These are phyloP conservation scores for Neolentinus lepideus DNA, from an alignment of 1,284 basidiomycete genomes.

Conservation along the genomic window DNA sequence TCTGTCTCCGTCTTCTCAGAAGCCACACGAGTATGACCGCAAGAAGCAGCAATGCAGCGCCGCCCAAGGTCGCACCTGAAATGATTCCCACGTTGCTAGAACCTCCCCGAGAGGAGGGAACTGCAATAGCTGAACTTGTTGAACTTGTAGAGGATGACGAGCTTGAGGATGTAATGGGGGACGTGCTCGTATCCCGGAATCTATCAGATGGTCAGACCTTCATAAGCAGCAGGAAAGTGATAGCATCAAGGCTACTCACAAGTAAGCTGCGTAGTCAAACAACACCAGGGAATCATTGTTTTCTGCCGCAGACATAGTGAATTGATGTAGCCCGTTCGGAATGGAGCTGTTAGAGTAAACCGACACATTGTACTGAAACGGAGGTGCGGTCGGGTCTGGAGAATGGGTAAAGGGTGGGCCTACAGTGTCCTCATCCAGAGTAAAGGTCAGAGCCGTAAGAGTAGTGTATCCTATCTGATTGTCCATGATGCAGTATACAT, in stretches of 20 bases:
- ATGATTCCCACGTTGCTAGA: background rate
- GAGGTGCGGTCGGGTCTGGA: background rate
- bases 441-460: background rate
- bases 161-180: background rate
- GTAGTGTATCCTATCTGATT: background rate
- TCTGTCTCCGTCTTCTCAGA: background rate
- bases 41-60: background rate
- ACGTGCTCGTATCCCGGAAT: background rate
- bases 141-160: background rate
- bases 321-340: conserved; percentile 2
- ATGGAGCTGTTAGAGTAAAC: conserved; percentile 1
- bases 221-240: background rate
- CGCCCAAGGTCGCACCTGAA: background rate
- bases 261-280: conserved; percentile 7
- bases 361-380: background rate
- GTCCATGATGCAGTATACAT: conserved; percentile 8
- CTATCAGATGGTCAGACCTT: background rate
- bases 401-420: background rate
- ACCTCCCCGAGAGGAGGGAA: background rate
- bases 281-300: conserved; percentile 1
- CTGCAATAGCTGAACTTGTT: background rate
- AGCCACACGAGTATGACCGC: background rate
- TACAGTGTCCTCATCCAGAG: background rate
- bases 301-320: conserved; percentile 1
- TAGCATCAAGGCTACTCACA: conserved; percentile 1